Evolutionary conservation across 2,329 filamentous ascomycete genomes (phyloP).

Genomic region (Xylaria arbuscula): DNA sequence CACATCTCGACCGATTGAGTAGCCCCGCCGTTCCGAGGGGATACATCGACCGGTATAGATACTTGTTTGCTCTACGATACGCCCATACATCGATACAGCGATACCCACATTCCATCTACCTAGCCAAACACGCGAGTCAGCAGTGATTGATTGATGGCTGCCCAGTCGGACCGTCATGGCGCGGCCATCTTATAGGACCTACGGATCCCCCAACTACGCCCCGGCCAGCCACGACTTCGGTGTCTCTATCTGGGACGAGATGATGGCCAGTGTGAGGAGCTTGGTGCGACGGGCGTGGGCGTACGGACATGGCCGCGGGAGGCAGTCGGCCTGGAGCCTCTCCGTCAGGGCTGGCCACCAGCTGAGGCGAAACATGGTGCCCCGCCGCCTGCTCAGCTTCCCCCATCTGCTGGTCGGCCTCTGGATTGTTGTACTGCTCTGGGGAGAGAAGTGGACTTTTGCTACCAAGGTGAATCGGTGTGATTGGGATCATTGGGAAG

Average conservation of each 20-base stretch:
- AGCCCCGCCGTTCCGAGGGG: not conserved
- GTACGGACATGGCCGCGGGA: conserved; percentile 58
- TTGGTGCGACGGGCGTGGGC: conserved; percentile 51
- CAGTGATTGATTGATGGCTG: conserved; percentile 43
- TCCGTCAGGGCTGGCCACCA: conserved; percentile 49
- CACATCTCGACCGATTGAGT: not conserved
- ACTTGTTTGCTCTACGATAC: not conserved
- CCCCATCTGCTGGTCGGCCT: conserved; percentile 74
- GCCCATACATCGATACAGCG: too few species aligned
- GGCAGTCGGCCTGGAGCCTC: conserved; percentile 51
- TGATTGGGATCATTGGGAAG: conserved; percentile 88
- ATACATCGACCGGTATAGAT: not conserved
- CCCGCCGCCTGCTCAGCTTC: conserved; percentile 67
- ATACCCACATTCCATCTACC: too few species aligned
- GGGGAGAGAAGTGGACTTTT: conserved; percentile 87
- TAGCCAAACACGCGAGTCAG: conserved; percentile 10
- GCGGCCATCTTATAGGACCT: conserved; percentile 55
- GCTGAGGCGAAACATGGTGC: conserved; percentile 60
- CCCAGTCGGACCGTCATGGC: conserved; percentile 47
- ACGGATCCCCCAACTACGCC: conserved; percentile 40
- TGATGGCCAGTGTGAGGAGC: conserved; percentile 46
- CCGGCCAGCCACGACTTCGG: conserved; percentile 42
- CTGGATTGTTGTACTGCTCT: conserved; percentile 83
- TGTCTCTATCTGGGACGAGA: conserved; percentile 54
- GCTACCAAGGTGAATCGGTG: conserved; percentile 76